A percentile compares a stretch with the other conserved stretches of the same genome.
Conservation (phyloP, 805 yeast genomes). For the Zygotorulaspora chibaensis region DNA sequence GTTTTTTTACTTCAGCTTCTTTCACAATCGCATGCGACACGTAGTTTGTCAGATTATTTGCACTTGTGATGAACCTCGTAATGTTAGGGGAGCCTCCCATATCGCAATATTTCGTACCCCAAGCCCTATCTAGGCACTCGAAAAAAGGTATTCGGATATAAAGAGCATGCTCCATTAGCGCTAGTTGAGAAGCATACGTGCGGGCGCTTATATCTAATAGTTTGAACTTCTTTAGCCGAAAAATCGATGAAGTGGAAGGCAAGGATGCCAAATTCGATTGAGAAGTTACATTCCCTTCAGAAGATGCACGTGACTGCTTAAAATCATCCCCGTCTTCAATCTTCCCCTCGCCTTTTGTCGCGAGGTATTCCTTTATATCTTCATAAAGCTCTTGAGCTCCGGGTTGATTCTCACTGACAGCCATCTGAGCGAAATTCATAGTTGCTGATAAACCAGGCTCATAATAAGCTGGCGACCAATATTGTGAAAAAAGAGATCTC, state of each 20-base stretch:
- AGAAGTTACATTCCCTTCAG: neutral
- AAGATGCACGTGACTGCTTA: neutral
- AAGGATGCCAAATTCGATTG: constrained; percentile 1
- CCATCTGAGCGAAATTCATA: constrained; percentile 41
- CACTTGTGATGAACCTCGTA: constrained; percentile 60
- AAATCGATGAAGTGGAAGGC: constrained; percentile 14
- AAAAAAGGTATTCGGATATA: constrained; percentile 64
- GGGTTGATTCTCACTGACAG: constrained; percentile 41
- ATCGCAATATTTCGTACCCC: constrained; percentile 65
- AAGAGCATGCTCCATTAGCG: constrained; percentile 67
- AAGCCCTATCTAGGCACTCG: constrained; percentile 72
- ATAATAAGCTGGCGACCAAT: constrained; percentile 63
- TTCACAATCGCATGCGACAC: constrained; percentile 71
- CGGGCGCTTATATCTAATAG: constrained; percentile 65
- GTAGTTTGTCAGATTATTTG: constrained; percentile 79
- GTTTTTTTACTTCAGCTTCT: constrained; percentile 55
- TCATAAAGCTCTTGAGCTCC: constrained; percentile 41
- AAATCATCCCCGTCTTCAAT: constrained; percentile 5
- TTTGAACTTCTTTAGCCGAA: constrained; percentile 40
- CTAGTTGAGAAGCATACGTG: constrained; percentile 80
- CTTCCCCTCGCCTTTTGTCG: constrained; percentile 10
- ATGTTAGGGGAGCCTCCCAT: constrained; percentile 51
- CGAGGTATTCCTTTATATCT: constrained; percentile 37
- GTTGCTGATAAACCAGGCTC: constrained; percentile 40
- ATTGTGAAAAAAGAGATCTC: constrained; percentile 60